These are phyloP conservation scores for Tuber brumale DNA, from an alignment of 495 filamentous ascomycete genomes.

Conservation along the genomic window DNA sequence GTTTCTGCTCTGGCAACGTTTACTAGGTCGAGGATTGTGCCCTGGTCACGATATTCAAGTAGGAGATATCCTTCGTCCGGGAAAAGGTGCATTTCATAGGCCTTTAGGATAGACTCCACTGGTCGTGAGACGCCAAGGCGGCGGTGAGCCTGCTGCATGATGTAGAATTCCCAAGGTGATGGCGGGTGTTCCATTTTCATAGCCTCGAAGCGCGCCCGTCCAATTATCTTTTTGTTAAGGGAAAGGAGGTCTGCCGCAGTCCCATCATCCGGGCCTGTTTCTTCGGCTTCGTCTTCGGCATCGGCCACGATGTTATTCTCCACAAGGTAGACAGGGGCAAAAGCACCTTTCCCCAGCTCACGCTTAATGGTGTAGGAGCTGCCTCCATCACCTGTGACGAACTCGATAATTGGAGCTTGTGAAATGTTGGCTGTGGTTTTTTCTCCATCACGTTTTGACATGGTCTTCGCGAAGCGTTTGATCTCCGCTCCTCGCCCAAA, in stretches of 20 bases:
- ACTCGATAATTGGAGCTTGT: slow-evolving; percentile 58
- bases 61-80: slow-evolving; percentile 77
- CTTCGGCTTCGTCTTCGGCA: slow-evolving; percentile 45
- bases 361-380: slow-evolving; percentile 66
- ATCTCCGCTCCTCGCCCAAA: slow-evolving; percentile 65
- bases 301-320: slow-evolving; percentile 56
- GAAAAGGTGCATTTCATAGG: slow-evolving; percentile 83
- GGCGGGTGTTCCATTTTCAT: slow-evolving; percentile 87
- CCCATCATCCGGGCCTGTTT: slow-evolving; percentile 50
- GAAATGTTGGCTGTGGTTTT: slow-evolving; percentile 53
- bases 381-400: slow-evolving; percentile 53
- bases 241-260: slow-evolving; percentile 45
- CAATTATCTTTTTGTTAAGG: slow-evolving; percentile 30
- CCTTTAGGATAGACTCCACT: slow-evolving; percentile 65
- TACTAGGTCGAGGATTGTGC: slow-evolving; percentile 85
- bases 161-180: slow-evolving; percentile 90
- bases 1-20: slow-evolving; percentile 71
- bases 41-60: slow-evolving; percentile 80
- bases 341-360: slow-evolving; percentile 89
- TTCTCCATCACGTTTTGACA: slow-evolving; percentile 56
- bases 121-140: slow-evolving; percentile 66
- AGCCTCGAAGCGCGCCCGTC: slow-evolving; percentile 57
- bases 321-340: slow-evolving; percentile 86
- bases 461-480: slow-evolving; percentile 64
- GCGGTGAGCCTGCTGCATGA: slow-evolving; percentile 72